Evolutionary conservation across 352 stramenopile species (phyloP), one percentile per base, ranked within the genome.

Genomic region (Pythium pectinolyticum): DNA sequence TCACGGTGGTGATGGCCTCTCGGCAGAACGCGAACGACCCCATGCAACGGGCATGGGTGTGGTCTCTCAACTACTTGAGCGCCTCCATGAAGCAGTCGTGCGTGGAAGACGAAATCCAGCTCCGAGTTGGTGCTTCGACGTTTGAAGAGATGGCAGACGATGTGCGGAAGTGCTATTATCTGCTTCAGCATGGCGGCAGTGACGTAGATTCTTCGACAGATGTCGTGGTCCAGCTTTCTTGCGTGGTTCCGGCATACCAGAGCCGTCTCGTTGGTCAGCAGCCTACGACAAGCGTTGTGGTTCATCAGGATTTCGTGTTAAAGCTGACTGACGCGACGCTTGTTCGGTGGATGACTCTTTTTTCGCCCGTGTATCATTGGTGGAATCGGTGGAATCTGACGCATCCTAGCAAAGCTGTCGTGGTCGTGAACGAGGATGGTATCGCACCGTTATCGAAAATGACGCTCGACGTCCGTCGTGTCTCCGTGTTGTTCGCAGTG

Each of bases 311-410:
- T n/a, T 58, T 87, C 5, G 70, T 82, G 20, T 58, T 92, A 46
- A 70, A 76, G 10, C 66, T 93, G 19, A 89, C 84, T 47, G 86
- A 95, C n/a, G 76, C 93, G 39, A 88, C 79, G 8, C 61, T 95
- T 24, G 74, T 85, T 11, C 75, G 77, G 55, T 90, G 84, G 84
- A 93, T 92, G 78, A 86, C 72, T 48, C 66, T 95, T 2, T 79
- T 92, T 54, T 76, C 80, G 7, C 86, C 86, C 24, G 73, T 95
- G 11, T 94, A 90, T 60, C 64, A 87, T 43, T 95, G 86, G 86
- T 95, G 85, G 82, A 89, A 89, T 34, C 74, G 84, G 41, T 95
- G 86, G 86, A 90, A 86, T 63, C 40, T 78, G 27, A 85, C 65
- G 17, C 84, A 92, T 54, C 86, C 86, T 5, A 86, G 74, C 48